Conservation (phyloP, 2,329 filamentous ascomycete species). For the Camillea tinctor region DNA sequence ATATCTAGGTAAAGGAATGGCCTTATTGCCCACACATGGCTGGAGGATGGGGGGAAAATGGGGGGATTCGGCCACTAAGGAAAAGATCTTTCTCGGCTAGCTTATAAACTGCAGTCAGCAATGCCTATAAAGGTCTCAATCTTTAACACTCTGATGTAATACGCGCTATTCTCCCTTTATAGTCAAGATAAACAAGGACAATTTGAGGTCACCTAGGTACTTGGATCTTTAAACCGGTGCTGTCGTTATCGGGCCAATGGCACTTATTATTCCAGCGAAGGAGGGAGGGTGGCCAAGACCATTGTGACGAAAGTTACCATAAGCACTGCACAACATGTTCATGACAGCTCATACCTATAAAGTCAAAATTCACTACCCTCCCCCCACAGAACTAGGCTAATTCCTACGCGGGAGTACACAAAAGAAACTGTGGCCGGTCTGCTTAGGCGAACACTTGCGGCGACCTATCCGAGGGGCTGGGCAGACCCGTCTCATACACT, state of each 20-base stretch:
- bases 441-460: background rate
- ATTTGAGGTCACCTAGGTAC: too few relatives aligned
- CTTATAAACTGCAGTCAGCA: background rate
- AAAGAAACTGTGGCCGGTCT: background rate
- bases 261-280: background rate
- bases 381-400: too few relatives aligned
- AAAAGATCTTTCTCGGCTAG: background rate
- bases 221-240: background rate
- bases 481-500: background rate
- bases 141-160: background rate
- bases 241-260: background rate
- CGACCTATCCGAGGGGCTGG: background rate
- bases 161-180: too few relatives aligned
- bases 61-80: background rate
- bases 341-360: background rate
- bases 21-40: background rate
- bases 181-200: too few relatives aligned
- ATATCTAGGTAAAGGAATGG: background rate
- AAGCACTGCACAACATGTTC: background rate
- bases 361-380: background rate
- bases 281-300: background rate
- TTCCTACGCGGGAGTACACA: background rate
- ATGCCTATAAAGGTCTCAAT: background rate
- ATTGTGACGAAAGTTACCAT: background rate
- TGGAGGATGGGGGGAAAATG: too few relatives aligned